phyloP scores from a whole-genome alignment of 495 filamentous ascomycete genomes.

The Lichenothelia convexa region DNA sequence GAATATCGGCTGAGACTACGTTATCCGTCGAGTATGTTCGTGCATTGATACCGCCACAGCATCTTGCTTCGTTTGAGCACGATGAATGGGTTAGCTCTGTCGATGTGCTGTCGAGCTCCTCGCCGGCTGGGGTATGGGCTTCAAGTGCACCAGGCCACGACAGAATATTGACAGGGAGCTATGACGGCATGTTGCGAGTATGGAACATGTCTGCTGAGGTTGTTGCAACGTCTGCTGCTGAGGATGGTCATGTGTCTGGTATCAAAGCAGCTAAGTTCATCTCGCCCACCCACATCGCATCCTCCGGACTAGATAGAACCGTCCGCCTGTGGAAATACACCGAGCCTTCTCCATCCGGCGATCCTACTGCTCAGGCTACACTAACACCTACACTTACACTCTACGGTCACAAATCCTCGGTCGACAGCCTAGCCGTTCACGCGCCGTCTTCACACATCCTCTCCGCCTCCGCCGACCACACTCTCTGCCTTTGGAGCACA shows the following conservation, averaged over 20 bases:
- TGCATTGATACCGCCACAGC: constrained; percentile 69
- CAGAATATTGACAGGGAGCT: constrained; percentile 71
- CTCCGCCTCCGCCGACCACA: constrained; percentile 64
- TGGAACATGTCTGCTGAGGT: constrained; percentile 76
- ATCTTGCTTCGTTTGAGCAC: constrained; percentile 77
- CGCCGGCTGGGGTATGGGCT: constrained; percentile 39
- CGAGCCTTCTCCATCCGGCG: constrained; percentile 32
- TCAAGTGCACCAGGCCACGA: constrained; percentile 34
- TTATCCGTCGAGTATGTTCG: constrained; percentile 84
- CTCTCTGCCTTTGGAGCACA: constrained; percentile 68
- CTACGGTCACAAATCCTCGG: constrained; percentile 59
- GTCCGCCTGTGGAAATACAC: constrained; percentile 77
- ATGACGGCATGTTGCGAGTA: constrained; percentile 70
- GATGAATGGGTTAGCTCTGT: constrained; percentile 93
- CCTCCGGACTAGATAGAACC: constrained; percentile 62
- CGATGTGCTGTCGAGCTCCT: constrained; percentile 58
- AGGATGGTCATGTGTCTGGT: constrained; percentile 53
- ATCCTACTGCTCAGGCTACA: constrained; percentile 31
- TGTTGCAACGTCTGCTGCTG: constrained; percentile 39
- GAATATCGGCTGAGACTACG: constrained; percentile 70
- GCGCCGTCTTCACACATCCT: constrained; percentile 56
- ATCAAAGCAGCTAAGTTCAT: constrained; percentile 70
- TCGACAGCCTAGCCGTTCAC: constrained; percentile 67
- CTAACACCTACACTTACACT: constrained; percentile 65
- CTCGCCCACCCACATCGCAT: constrained; percentile 55